phyloP scores from a whole-genome alignment of 768 basidiomycete species.

The Suillus bovinus region DNA sequence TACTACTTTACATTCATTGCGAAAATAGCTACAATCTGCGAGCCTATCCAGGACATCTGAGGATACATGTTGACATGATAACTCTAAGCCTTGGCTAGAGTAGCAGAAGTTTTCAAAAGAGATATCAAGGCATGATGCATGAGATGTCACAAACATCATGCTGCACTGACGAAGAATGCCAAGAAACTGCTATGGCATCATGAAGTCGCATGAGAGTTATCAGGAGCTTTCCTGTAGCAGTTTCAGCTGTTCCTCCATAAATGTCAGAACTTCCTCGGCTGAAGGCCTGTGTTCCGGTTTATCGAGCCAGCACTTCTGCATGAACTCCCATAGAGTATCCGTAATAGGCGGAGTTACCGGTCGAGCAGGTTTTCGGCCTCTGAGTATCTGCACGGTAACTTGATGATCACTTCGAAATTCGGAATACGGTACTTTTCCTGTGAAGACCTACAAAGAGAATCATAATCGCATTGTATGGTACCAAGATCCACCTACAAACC shows the following conservation, averaged over 20 bases:
- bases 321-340: constrained; percentile 6
- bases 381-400: neutral
- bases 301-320: constrained; percentile 18
- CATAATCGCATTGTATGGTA: neutral
- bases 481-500: constrained; percentile 28
- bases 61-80: neutral
- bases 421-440: constrained; percentile 5
- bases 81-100: neutral
- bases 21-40: neutral
- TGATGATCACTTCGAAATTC: constrained; percentile 1
- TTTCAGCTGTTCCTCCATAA: constrained; percentile 10
- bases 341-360: neutral
- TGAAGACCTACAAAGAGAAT: neutral
- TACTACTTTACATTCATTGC: neutral
- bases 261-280: neutral
- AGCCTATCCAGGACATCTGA: neutral
- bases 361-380: neutral
- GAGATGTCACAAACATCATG: no score
- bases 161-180: no score
- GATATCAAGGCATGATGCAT: no score
- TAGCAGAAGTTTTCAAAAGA: no score
- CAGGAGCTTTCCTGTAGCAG: neutral
- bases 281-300: constrained; percentile 3
- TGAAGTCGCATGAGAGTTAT: neutral
- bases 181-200: neutral